These are phyloP conservation scores for Rhododendron mucronatum DNA, from an alignment of 148 eudicot species.

Conservation along the genomic window DNA sequence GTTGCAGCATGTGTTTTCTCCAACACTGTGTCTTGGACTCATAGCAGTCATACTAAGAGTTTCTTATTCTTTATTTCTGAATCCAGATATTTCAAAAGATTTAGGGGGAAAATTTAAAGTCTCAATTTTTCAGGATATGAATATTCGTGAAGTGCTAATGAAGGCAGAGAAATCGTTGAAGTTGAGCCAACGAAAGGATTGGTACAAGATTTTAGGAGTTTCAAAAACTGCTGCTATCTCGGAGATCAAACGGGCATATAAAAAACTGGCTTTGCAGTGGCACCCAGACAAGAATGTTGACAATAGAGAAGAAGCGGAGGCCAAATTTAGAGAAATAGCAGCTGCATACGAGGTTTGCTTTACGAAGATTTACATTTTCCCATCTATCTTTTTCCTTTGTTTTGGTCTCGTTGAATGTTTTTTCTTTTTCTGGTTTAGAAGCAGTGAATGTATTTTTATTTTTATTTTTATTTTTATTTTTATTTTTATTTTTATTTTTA, in stretches of 20 bases:
- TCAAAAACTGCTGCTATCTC: slow-evolving; percentile 67
- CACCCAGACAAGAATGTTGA: slow-evolving; percentile 94
- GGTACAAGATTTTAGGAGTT: slow-evolving; percentile 92
- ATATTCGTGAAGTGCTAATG: slow-evolving; percentile 59
- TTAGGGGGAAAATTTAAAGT: slow-evolving; percentile 2
- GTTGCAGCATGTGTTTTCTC: neutral
- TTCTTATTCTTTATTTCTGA: neutral
- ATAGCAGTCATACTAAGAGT: neutral
- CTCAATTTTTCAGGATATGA: slow-evolving; percentile 55
- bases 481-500: neutral
- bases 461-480: neutral
- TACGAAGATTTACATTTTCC: neutral
- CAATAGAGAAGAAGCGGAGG: slow-evolving; percentile 91
- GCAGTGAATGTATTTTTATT: neutral
- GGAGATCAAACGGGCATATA: slow-evolving; percentile 82
- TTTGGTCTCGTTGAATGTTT: neutral
- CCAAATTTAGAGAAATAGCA: slow-evolving; percentile 82
- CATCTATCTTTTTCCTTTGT: neutral
- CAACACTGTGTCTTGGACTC: neutral
- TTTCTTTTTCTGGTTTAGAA: neutral
- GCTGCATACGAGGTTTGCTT: slow-evolving; percentile 88
- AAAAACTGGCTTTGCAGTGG: slow-evolving; percentile 92
- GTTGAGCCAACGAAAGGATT: slow-evolving; percentile 92
- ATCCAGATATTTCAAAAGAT: neutral
- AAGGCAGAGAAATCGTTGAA: slow-evolving; percentile 84